A percentile compares a stretch with the other conserved stretches of the same genome.
These are phyloP conservation scores for Beverwykella pulmonaria DNA, from an alignment of 495 filamentous ascomycete genomes.

Conservation along the genomic window DNA sequence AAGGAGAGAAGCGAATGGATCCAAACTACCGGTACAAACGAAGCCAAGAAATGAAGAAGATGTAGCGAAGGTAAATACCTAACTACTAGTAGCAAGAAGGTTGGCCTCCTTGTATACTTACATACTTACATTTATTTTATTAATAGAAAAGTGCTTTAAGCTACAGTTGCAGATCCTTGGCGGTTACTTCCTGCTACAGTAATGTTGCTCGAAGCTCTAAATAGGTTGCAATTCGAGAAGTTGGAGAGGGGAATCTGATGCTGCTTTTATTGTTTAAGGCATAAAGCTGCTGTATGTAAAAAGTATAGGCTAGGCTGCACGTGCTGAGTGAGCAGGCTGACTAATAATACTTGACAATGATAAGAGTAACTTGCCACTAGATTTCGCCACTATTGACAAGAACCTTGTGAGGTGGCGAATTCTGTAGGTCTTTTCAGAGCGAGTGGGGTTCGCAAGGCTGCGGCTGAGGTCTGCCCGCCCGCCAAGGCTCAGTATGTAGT, in stretches of 20 bases:
- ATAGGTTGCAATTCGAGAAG: constrained; percentile 4
- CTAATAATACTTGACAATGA: constrained; percentile 14
- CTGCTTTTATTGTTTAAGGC: constrained; percentile 15
- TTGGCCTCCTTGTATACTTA: constrained; percentile 2
- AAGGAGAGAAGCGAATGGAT: constrained; percentile 14
- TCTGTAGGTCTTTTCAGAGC: too few species aligned
- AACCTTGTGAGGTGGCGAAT: too few species aligned
- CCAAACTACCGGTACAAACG: too few species aligned
- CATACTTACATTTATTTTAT: constrained; percentile 4
- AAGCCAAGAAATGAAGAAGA: constrained; percentile 4
- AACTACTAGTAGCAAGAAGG: constrained; percentile 7
- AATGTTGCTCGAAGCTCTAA: constrained; percentile 9
- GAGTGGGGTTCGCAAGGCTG: too few species aligned
- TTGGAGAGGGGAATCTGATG: constrained; percentile 12
- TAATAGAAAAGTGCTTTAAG: constrained; percentile 23
- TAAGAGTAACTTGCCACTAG: constrained; percentile 17
- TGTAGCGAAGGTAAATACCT: constrained; percentile 7
- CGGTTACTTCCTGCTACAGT: constrained; percentile 13
- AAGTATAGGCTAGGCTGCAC: not conserved
- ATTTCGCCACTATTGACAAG: constrained; percentile 12
- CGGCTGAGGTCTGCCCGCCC: too few species aligned
- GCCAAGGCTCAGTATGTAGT: too few species aligned
- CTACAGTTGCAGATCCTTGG: constrained; percentile 21
- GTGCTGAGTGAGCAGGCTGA: not conserved
- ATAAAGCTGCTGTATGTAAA: constrained; percentile 13